Conservation (phyloP, 2,329 filamentous ascomycete genomes). For the Aspergillus calidoustus region DNA sequence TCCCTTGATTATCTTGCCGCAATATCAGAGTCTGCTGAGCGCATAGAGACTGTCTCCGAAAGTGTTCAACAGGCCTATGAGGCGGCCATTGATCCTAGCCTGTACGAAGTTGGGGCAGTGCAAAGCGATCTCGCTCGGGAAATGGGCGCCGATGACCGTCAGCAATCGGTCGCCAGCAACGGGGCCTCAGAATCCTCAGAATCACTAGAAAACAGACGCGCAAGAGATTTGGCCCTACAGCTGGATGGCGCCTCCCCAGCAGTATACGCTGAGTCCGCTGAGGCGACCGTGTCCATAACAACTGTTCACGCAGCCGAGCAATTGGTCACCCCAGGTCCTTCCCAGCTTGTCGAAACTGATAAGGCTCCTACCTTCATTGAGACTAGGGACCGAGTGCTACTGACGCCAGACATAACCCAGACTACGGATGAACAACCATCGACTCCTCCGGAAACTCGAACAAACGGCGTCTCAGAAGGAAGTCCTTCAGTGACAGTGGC, state of each 20-base stretch:
- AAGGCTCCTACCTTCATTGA: not conserved
- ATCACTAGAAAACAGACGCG: not conserved
- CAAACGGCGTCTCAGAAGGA: not conserved
- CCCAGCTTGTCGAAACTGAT: conserved; percentile 25
- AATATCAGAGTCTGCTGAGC: conserved; percentile 17
- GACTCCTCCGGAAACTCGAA: not conserved
- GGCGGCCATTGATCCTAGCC: conserved; percentile 20
- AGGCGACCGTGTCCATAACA: not conserved
- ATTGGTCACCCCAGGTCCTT: conserved; percentile 28
- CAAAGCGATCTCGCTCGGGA: not conserved
- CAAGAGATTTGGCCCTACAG: conserved; percentile 11
- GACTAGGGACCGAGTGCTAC: conserved; percentile 2
- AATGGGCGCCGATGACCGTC: not conserved
- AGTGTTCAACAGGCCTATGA: not conserved
- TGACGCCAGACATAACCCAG: conserved; percentile 25
- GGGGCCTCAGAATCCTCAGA: not conserved
- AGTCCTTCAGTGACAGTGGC: not conserved
- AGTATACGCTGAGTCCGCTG: not conserved
- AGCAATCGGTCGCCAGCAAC: not conserved
- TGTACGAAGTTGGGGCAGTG: conserved; percentile 2
- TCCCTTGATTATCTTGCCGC: conserved; percentile 23
- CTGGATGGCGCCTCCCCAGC: conserved; percentile 25
- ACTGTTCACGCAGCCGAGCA: conserved; percentile 17
- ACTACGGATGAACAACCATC: not conserved
- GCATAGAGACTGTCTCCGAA: conserved; percentile 10